phyloP scores from a whole-genome alignment of 2,329 filamentous ascomycete genomes.

The Ophidiomyces ophidiicola region DNA sequence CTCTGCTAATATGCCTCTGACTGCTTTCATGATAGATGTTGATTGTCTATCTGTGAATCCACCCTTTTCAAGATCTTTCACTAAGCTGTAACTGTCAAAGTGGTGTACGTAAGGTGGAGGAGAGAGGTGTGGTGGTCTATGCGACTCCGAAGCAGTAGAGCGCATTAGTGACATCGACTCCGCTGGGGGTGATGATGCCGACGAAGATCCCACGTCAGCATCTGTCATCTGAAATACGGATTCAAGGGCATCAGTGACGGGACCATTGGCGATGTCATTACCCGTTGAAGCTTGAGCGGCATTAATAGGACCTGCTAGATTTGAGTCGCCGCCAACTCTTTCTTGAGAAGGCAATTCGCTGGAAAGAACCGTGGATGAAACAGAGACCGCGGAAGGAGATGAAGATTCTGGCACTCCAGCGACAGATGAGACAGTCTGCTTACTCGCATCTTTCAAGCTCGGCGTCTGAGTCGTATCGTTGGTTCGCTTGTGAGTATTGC shows the following conservation, averaged over 20 bases:
- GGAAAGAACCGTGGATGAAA: conserved; percentile 8
- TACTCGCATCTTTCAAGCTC: conserved; percentile 18
- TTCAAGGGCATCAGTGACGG: conserved; percentile 4
- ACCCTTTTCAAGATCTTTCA: conserved; percentile 60
- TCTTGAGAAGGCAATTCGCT: conserved; percentile 10
- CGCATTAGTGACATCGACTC: conserved; percentile 13
- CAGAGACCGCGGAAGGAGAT: neutral
- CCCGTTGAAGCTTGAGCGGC: conserved; percentile 3
- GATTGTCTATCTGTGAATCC: conserved; percentile 65
- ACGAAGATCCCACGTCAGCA: conserved; percentile 19
- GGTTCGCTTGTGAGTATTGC: conserved; percentile 5
- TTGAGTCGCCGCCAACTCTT: conserved; percentile 5
- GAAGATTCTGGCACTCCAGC: conserved; percentile 3
- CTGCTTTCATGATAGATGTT: conserved; percentile 81
- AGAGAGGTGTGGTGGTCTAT: conserved; percentile 51
- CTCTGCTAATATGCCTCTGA: conserved; percentile 60
- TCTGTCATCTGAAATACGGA: conserved; percentile 17
- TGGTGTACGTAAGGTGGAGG: conserved; percentile 62
- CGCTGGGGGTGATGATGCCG: conserved; percentile 21
- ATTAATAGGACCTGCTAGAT: neutral
- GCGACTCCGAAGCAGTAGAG: conserved; percentile 12
- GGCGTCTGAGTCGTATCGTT: conserved; percentile 18
- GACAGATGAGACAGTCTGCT: conserved; percentile 6
- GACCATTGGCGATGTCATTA: conserved; percentile 6
- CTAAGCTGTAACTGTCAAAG: conserved; percentile 87